Evolutionary conservation across 148 eudicot genomes (phyloP).

Genomic region (Cornus controversa): DNA sequence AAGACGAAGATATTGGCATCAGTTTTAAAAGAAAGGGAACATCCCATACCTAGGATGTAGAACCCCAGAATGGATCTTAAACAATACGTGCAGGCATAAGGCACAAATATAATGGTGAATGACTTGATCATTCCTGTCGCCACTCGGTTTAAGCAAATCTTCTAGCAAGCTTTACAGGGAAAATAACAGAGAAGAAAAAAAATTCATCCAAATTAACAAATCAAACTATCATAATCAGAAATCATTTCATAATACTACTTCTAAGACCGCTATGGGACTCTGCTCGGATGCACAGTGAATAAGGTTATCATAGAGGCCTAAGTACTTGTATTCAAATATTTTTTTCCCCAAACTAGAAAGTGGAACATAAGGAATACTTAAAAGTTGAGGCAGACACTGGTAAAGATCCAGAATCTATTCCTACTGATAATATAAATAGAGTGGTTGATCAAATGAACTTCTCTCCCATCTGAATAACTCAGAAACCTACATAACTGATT

Average conservation of each 20-base stretch:
- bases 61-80: background rate
- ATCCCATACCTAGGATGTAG: background rate
- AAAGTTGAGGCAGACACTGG: background rate
- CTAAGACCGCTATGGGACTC: background rate
- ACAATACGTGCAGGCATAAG: background rate
- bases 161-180: background rate
- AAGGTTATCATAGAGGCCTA: too few species aligned
- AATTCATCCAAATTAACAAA: background rate
- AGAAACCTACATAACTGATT: background rate
- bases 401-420: background rate
- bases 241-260: too few species aligned
- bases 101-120: too few species aligned
- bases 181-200: too few species aligned
- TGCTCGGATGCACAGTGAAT: background rate
- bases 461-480: background rate
- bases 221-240: too few species aligned
- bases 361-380: too few species aligned
- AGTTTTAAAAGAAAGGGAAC: background rate
- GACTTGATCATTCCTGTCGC: too few species aligned
- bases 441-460: background rate
- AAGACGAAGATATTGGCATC: background rate
- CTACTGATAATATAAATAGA: background rate
- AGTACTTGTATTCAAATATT: background rate
- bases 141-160: background rate
- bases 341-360: background rate